Evolutionary conservation across 2,329 filamentous ascomycete genomes (phyloP).

Genomic region (Colletotrichum sp.): DNA sequence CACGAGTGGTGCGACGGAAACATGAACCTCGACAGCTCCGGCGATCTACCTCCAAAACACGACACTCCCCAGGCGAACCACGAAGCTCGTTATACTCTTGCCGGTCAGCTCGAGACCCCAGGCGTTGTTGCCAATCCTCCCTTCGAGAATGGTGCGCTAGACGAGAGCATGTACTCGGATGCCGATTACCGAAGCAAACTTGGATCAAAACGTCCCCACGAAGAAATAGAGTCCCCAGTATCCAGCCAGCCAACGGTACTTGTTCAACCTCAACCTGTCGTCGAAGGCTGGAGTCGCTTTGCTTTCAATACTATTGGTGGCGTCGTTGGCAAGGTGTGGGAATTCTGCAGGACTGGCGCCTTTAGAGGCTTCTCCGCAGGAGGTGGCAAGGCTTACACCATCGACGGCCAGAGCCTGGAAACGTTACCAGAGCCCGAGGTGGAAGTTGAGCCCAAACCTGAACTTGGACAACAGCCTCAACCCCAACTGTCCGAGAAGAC

Average conservation of each 20-base stretch:
- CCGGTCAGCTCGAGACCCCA: conserved; percentile 59
- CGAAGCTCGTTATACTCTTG: conserved; percentile 50
- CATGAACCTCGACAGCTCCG: conserved; percentile 31
- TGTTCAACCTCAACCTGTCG: conserved; percentile 34
- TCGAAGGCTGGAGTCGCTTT: conserved; percentile 59
- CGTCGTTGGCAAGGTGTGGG: conserved; percentile 79
- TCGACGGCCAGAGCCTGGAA: conserved; percentile 33
- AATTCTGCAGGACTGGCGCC: conserved; percentile 77
- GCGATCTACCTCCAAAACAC: conserved; percentile 22
- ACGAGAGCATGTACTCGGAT: conserved; percentile 63
- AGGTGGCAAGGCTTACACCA: conserved; percentile 74
- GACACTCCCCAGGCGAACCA: not conserved
- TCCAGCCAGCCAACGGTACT: conserved; percentile 34
- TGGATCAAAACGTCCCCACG: conserved; percentile 48
- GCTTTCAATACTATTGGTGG: conserved; percentile 69
- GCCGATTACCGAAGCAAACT: conserved; percentile 59
- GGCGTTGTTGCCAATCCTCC: conserved; percentile 31
- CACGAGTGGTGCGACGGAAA: conserved; percentile 34
- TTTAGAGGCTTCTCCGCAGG: conserved; percentile 90
- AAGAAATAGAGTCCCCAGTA: conserved; percentile 40
- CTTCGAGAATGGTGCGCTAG: conserved; percentile 41
- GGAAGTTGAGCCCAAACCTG: not conserved
- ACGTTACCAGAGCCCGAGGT: not conserved
- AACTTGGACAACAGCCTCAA: not conserved
- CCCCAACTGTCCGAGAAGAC: not conserved